Conservation (phyloP, 306 rosid species). For the Arachis stenosperma region DNA sequence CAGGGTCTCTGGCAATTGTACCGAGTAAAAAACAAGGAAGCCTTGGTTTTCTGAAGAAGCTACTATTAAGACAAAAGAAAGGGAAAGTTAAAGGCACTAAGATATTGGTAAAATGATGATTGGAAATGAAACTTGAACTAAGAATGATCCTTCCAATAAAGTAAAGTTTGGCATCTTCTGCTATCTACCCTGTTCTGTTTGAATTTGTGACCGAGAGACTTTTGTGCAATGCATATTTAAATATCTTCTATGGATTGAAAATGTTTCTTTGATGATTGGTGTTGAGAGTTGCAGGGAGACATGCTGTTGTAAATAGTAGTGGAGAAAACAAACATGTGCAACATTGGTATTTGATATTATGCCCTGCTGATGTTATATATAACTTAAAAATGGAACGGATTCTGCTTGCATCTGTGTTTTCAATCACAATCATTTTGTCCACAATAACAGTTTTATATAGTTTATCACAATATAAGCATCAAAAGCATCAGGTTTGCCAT, state of each 20-base stretch:
- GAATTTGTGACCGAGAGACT: constrained; percentile 5
- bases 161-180: background rate
- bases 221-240: constrained; percentile 17
- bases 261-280: constrained; percentile 34
- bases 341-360: constrained; percentile 34
- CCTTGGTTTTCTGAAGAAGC: constrained; percentile 65
- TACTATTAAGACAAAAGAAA: constrained; percentile 59
- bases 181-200: background rate
- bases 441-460: background rate
- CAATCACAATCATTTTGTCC: background rate
- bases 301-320: constrained; percentile 39
- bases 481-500: too few relatives aligned
- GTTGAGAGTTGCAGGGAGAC: constrained; percentile 35
- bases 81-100: constrained; percentile 48
- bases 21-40: constrained; percentile 56
- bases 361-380: background rate
- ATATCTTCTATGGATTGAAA: constrained; percentile 13
- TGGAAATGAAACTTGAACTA: constrained; percentile 13
- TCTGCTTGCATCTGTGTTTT: constrained; percentile 3
- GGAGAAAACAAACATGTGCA: constrained; percentile 42
- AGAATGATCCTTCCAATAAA: constrained; percentile 5
- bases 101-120: constrained; percentile 43
- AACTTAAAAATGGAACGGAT: background rate
- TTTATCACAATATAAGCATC: too few relatives aligned
- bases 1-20: constrained; percentile 52